Percentiles rank a stretch among this genome's conserved stretches.
Evolutionary conservation across 148 eudicot species (phyloP).

Genomic region (Chenopodium suecicum): DNA sequence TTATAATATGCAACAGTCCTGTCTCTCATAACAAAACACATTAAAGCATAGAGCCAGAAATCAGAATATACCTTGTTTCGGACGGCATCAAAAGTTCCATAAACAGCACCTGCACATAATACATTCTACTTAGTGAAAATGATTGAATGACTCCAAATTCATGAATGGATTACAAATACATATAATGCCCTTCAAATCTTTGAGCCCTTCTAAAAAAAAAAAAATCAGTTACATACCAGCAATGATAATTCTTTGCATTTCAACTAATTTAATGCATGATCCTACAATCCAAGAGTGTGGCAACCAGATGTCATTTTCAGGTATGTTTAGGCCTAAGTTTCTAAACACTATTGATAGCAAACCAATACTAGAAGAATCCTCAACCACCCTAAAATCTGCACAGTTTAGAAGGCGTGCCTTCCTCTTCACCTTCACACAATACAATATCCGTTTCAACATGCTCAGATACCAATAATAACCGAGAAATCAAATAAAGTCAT

Average conservation of each 20-base stretch:
- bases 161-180: neutral
- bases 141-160: too few species aligned
- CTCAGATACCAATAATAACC: too few species aligned
- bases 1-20: neutral
- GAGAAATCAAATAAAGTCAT: neutral
- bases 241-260: neutral
- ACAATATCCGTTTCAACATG: too few species aligned
- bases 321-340: too few species aligned
- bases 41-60: neutral
- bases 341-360: too few species aligned
- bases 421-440: neutral
- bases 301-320: too few species aligned
- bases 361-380: neutral
- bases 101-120: conserved; percentile 71
- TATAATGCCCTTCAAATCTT: neutral
- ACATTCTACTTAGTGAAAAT: neutral
- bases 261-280: neutral
- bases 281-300: too few species aligned
- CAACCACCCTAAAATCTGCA: neutral
- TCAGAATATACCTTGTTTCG: conserved; percentile 60
- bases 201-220: neutral
- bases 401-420: neutral
- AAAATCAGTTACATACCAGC: neutral
- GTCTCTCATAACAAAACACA: neutral
- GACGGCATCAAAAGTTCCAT: conserved; percentile 88